Base-by-base conservation (phyloP, 305 asterid species). In the Solanum aculeatissimum region DNA sequence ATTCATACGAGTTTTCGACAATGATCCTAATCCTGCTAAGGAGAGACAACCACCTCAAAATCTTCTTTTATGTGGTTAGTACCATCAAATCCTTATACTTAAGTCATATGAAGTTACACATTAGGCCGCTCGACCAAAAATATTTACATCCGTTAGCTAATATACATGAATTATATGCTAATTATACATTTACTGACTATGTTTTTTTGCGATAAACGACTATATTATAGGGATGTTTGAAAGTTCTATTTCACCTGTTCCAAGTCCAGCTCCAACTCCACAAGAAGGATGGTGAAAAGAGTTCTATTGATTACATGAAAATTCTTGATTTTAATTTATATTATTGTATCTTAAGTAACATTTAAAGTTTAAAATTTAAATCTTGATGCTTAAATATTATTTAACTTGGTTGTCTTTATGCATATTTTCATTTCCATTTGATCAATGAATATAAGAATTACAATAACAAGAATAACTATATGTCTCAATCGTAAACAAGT, bases 11-110 rank as follows among this genome's bases (percentile, higher is more conserved):
- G 93, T 94, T 86, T 91, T 91, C 81, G 84, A 94, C n/a, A 70
- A 78, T 58, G 92, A 92, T 70, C 92, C 94, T 9, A 88, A 94
- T 68, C 97, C 93, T 7, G 95, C 93, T 81, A 92, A 94, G 92
- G 95, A 94, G 84, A 90, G 90, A 16, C 90, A 84, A 18, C 93
- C 95, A 47, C 97, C 97, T 21, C 71, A 77, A 47, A 92, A 92
- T 58, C 87, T 94, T 83, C 90, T 92, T 74, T 58, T 91, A 4
- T 92, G 96, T 80, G 95, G 97, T 91, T 15, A 69, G 93, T 54
- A 1, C 35, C 49, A 11, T 81, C 42, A 57, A 29, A 23, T 81
- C 25, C 19, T 62, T 27, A 12, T 57, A 66, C 57, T 49, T 38
- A 2, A 2, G 45, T 25, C 45, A 51, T 83, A 21, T 8, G 7